Conservation (phyloP, 2,329 filamentous ascomycete species). For the Venturia oleaginea region DNA sequence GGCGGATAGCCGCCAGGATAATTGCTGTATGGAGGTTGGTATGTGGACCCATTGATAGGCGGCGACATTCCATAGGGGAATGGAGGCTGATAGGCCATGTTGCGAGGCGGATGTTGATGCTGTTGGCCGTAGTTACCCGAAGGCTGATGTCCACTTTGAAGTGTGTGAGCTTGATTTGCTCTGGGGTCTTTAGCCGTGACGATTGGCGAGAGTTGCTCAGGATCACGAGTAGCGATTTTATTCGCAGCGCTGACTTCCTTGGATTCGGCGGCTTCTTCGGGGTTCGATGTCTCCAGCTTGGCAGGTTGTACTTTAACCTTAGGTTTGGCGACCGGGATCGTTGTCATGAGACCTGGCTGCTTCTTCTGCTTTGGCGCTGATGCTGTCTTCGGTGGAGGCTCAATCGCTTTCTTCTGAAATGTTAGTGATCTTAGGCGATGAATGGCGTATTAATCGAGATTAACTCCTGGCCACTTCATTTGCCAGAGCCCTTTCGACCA, state of each 20-base stretch:
- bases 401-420: background rate
- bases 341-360: background rate
- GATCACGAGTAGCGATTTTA: background rate
- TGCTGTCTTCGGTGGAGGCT: background rate
- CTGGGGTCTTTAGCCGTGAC: background rate
- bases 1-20: slow-evolving; percentile 4
- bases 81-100: background rate
- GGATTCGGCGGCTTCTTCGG: background rate
- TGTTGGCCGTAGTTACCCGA: background rate
- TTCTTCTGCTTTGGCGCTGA: background rate
- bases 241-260: background rate
- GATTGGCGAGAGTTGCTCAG: background rate
- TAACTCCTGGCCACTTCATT: too few relatives aligned
- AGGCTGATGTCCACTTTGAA: background rate
- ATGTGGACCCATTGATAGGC: slow-evolving; percentile 5
- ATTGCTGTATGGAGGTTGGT: background rate
- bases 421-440: background rate
- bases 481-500: too few relatives aligned
- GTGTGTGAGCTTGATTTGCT: background rate
- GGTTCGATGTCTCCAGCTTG: background rate
- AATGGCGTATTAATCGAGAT: background rate
- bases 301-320: background rate
- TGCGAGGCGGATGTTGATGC: background rate
- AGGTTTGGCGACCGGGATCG: background rate
- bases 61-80: slow-evolving; percentile 3